Conservation (phyloP, 2,329 filamentous ascomycete species). For the Acrocalymma vagum region DNA sequence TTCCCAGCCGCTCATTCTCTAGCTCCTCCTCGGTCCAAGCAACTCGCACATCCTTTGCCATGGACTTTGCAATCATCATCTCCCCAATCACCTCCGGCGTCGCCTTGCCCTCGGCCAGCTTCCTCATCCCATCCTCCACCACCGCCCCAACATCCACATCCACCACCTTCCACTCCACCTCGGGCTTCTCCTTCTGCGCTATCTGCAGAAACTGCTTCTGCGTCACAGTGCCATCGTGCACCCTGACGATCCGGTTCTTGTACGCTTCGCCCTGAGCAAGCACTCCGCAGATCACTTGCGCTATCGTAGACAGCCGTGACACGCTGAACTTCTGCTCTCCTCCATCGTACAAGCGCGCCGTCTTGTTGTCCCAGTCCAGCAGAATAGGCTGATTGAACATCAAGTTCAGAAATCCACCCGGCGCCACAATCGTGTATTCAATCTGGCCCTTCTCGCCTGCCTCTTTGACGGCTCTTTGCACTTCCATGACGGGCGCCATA, state of each 20-base stretch:
- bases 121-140: too few relatives aligned
- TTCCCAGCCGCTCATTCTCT: too few relatives aligned
- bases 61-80: too few relatives aligned
- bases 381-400: slow-evolving; percentile 61
- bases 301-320: slow-evolving; percentile 62
- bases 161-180: too few relatives aligned
- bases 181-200: slow-evolving; percentile 66
- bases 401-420: slow-evolving; percentile 66
- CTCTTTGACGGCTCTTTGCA: too few relatives aligned
- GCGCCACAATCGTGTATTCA: slow-evolving; percentile 62
- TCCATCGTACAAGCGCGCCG: slow-evolving; percentile 64
- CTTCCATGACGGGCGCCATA: too few relatives aligned
- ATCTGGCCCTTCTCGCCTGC: slow-evolving; percentile 58
- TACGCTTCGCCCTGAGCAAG: slow-evolving; percentile 61
- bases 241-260: slow-evolving; percentile 65
- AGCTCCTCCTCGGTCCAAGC: too few relatives aligned
- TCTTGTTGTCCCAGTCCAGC: slow-evolving; percentile 58
- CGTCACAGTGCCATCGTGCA: too few relatives aligned
- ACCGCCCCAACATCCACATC: too few relatives aligned
- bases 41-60: too few relatives aligned
- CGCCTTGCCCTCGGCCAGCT: too few relatives aligned
- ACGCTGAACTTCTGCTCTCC: slow-evolving; percentile 62
- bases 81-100: too few relatives aligned
- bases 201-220: slow-evolving; percentile 65
- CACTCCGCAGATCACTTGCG: slow-evolving; percentile 60